These are phyloP conservation scores for Yamadazyma buinensis DNA, from an alignment of 1,139 yeast species.

Conservation along the genomic window DNA sequence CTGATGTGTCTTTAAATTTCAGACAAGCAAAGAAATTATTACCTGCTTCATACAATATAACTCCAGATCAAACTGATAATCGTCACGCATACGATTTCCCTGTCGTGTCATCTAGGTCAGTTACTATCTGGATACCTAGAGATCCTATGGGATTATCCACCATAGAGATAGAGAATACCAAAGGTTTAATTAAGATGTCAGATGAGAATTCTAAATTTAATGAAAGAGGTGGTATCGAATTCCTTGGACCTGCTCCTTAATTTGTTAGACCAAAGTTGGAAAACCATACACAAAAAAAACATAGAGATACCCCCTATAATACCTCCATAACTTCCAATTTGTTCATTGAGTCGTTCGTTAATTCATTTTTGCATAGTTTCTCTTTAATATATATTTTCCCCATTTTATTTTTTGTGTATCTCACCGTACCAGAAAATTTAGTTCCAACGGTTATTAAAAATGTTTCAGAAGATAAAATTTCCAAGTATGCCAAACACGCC, in stretches of 20 bases:
- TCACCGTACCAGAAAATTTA: neutral
- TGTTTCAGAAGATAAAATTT: constrained; percentile 1
- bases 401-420: neutral
- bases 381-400: too few species aligned
- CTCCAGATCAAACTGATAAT: constrained; percentile 26
- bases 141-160: constrained; percentile 82
- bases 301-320: too few species aligned
- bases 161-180: constrained; percentile 49
- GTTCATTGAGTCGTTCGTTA: too few species aligned
- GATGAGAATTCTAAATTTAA: constrained; percentile 66
- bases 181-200: constrained; percentile 44
- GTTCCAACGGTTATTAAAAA: constrained; percentile 1
- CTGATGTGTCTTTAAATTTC: constrained; percentile 61
- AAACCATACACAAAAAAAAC: too few species aligned
- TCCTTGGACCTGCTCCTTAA: constrained; percentile 59
- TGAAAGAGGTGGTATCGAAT: constrained; percentile 53
- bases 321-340: too few species aligned
- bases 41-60: constrained; percentile 45
- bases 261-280: too few species aligned
- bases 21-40: constrained; percentile 50
- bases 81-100: constrained; percentile 64
- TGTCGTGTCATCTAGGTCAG: constrained; percentile 60
- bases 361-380: too few species aligned
- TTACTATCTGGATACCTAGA: constrained; percentile 81
- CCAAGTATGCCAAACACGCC: constrained; percentile 2